Evolutionary conservation across 2,329 filamentous ascomycete genomes (phyloP).

Genomic region (Colletotrichum cereale): DNA sequence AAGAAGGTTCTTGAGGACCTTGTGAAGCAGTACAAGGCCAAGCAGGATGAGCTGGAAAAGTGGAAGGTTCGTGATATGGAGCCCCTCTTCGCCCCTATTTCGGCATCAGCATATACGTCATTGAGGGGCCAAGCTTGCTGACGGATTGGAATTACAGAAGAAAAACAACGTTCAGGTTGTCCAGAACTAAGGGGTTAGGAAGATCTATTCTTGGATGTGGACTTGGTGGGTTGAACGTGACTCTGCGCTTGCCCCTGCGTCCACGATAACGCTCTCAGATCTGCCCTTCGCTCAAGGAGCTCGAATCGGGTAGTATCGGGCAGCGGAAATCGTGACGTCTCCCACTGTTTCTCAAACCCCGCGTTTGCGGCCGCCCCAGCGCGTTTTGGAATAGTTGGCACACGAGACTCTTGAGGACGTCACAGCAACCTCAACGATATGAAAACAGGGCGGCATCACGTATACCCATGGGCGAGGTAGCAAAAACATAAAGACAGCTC

Average conservation of each 20-base stretch:
- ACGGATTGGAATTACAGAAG: constrained; percentile 67
- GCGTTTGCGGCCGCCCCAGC: background rate
- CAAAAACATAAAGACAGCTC: background rate
- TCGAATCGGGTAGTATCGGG: background rate
- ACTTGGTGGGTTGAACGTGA: background rate
- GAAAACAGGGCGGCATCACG: constrained; percentile 5
- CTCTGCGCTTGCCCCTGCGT: background rate
- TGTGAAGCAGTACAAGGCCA: constrained; percentile 94
- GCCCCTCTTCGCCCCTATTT: background rate
- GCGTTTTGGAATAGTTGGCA: background rate
- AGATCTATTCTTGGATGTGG: background rate
- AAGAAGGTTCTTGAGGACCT: constrained; percentile 95
- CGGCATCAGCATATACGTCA: constrained; percentile 4
- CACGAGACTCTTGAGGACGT: background rate
- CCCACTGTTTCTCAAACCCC: background rate
- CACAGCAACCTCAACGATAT: background rate
- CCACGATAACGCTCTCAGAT: background rate
- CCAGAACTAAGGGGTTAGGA: constrained; percentile 68
- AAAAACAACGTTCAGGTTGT: constrained; percentile 92
- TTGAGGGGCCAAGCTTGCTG: constrained; percentile 3
- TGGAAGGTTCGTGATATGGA: constrained; percentile 83
- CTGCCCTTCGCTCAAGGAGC: background rate
- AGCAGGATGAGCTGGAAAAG: constrained; percentile 94
- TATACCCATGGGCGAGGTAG: constrained; percentile 9
- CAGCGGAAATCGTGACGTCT: background rate